Conservation (phyloP, 495 filamentous ascomycete species). For the Penicillium waksmanii region DNA sequence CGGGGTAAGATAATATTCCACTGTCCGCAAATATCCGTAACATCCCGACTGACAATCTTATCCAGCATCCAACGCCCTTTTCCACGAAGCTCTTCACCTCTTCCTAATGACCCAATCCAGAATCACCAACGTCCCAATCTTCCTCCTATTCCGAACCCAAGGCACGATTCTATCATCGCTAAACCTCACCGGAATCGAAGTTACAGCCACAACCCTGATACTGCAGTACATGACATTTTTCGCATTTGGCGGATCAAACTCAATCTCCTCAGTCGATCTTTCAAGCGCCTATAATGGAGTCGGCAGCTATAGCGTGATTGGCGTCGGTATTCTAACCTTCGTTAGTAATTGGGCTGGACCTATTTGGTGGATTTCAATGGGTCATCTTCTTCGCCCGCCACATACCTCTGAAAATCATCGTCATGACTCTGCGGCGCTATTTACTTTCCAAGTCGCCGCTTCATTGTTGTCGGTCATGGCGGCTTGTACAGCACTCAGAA, state of each 20-base stretch:
- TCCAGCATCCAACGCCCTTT: conserved; percentile 20
- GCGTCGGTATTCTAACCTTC: conserved; percentile 82
- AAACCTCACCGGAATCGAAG: conserved; percentile 53
- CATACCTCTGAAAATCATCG: conserved; percentile 9
- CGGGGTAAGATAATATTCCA: conserved; percentile 21
- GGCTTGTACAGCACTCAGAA: conserved; percentile 80
- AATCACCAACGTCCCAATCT: conserved; percentile 79
- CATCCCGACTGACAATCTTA: conserved; percentile 11
- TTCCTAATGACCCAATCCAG: conserved; percentile 87
- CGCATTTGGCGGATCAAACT: conserved; percentile 87
- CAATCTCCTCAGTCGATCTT: conserved; percentile 86
- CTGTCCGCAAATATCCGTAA: background rate
- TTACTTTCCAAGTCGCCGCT: conserved; percentile 68
- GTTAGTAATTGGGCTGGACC: conserved; percentile 89
- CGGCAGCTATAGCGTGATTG: conserved; percentile 63
- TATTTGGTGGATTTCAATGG: conserved; percentile 79
- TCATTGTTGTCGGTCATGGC: conserved; percentile 76
- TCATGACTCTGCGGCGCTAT: conserved; percentile 54
- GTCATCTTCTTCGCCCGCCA: conserved; percentile 56
- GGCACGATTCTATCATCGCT: conserved; percentile 53
- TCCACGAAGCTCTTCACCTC: conserved; percentile 73
- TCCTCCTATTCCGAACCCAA: conserved; percentile 70
- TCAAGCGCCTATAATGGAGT: conserved; percentile 86
- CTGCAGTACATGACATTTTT: conserved; percentile 83
- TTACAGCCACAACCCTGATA: conserved; percentile 66